Evolutionary conservation across 768 basidiomycete genomes (phyloP).

Genomic region (Collybia nuda): DNA sequence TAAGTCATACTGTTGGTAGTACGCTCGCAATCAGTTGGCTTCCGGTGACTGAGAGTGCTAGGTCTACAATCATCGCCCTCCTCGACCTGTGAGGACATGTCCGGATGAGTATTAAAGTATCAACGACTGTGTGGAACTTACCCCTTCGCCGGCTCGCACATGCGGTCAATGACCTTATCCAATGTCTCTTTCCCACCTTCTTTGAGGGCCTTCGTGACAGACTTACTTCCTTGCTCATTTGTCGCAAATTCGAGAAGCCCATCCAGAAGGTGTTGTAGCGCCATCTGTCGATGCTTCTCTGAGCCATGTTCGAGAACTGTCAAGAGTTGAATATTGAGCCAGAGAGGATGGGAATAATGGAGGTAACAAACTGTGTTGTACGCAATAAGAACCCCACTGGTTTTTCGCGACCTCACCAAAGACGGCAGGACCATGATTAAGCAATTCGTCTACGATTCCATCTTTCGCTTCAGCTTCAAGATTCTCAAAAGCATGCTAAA

Average conservation of each 20-base stretch:
- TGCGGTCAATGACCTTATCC: conserved; percentile 70
- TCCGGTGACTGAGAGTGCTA: conserved; percentile 80
- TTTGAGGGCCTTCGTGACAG: conserved; percentile 83
- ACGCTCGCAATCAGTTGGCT: conserved; percentile 85
- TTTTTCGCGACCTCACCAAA: conserved; percentile 82
- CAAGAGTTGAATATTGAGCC: not conserved
- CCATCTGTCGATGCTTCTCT: conserved; percentile 68
- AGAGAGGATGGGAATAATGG: not conserved
- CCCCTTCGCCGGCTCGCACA: conserved; percentile 88
- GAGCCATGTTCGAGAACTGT: conserved; percentile 86
- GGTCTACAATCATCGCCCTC: conserved; percentile 83
- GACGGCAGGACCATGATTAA: conserved; percentile 64
- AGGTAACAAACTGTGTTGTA: conserved; percentile 71
- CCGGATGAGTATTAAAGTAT: not conserved
- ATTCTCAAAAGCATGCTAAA: conserved; percentile 82
- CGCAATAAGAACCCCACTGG: conserved; percentile 88
- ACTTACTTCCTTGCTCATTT: conserved; percentile 86
- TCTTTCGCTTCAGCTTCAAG: conserved; percentile 82
- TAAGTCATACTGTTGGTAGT: conserved; percentile 61
- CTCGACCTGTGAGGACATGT: conserved; percentile 39
- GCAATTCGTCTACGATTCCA: conserved; percentile 80
- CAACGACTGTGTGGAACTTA: conserved; percentile 23
- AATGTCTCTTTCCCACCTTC: conserved; percentile 79
- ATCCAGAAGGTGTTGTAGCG: conserved; percentile 73
- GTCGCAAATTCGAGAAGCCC: conserved; percentile 81